These are phyloP conservation scores for Glaciozyma martinii DNA, from an alignment of 768 basidiomycete species.

Conservation along the genomic window DNA sequence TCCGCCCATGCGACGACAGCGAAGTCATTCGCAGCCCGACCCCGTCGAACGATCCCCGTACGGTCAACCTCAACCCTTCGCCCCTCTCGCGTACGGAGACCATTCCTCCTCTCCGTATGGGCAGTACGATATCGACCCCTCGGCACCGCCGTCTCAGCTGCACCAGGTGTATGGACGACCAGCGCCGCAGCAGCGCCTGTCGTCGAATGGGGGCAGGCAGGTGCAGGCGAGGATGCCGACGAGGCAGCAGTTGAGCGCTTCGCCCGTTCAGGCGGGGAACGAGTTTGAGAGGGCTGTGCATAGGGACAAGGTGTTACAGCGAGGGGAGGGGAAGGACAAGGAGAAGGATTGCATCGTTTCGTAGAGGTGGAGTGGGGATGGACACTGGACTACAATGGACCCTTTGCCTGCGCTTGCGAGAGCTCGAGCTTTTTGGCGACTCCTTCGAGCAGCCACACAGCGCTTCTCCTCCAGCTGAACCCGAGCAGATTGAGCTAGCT, in stretches of 20 bases:
- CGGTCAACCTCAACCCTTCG: constrained; percentile 1
- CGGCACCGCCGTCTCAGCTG: not conserved
- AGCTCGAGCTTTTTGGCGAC: no score
- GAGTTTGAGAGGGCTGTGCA: constrained; percentile 6
- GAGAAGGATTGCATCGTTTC: constrained; percentile 82
- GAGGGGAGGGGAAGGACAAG: constrained; percentile 44
- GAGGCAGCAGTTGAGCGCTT: constrained; percentile 11
- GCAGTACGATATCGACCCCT: not conserved
- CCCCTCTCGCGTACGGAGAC: constrained; percentile 29
- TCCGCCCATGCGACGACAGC: constrained; percentile 18
- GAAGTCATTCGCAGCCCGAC: constrained; percentile 22
- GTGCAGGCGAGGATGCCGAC: constrained; percentile 42
- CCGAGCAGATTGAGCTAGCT: no score
- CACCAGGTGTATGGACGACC: not conserved
- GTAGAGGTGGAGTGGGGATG: constrained; percentile 40
- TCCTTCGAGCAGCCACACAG: no score
- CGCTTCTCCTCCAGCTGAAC: no score
- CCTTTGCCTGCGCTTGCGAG: not conserved
- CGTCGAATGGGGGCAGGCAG: constrained; percentile 34
- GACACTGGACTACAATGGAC: not conserved
- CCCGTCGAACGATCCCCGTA: constrained; percentile 2
- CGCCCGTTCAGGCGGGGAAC: constrained; percentile 1
- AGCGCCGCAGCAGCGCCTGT: not conserved
- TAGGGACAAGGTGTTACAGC: constrained; percentile 20
- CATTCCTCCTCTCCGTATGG: not conserved